Evolutionary conservation across 108 stramenopile species (phyloP).

Genomic region (Nitzschia putrida): DNA sequence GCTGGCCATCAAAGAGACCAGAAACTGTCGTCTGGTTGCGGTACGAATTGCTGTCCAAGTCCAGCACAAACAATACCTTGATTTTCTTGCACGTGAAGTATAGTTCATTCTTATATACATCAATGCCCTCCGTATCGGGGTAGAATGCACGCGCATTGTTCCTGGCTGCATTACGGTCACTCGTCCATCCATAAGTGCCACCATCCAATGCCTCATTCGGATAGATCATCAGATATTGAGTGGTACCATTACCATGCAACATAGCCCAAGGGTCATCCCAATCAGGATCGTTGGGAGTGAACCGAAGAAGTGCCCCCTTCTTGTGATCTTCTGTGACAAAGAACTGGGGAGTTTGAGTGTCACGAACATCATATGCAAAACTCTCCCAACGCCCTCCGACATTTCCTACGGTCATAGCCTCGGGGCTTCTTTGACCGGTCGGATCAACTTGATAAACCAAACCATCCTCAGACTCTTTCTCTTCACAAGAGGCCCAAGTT

Average conservation of each 20-base stretch:
- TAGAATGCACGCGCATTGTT: slow-evolving; percentile 20
- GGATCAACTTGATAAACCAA: slow-evolving; percentile 35
- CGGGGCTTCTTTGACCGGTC: background rate
- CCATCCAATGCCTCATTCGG: background rate
- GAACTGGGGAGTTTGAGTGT: slow-evolving; percentile 25
- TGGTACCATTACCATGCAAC: slow-evolving; percentile 18
- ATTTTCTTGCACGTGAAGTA: slow-evolving; percentile 36
- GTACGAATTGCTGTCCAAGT: slow-evolving; percentile 34
- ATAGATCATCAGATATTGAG: slow-evolving; percentile 24
- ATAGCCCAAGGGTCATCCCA: slow-evolving; percentile 28
- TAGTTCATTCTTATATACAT: slow-evolving; percentile 24
- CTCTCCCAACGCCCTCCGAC: slow-evolving; percentile 15
- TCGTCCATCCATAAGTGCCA: slow-evolving; percentile 31
- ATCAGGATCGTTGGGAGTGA: slow-evolving; percentile 33
- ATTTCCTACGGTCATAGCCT: slow-evolving; percentile 5
- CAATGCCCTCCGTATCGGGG: slow-evolving; percentile 44
- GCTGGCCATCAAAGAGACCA: slow-evolving; percentile 31
- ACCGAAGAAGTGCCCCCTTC: slow-evolving; percentile 47
- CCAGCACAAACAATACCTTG: slow-evolving; percentile 37
- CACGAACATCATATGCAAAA: slow-evolving; percentile 26
- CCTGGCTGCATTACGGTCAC: background rate
- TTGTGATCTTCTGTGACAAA: slow-evolving; percentile 59
- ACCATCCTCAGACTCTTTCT: slow-evolving; percentile 15
- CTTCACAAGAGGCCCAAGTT: slow-evolving; percentile 44
- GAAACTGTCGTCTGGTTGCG: slow-evolving; percentile 13